Conservation (phyloP, 1,284 basidiomycete species). For the Veloboletus limbatus region DNA sequence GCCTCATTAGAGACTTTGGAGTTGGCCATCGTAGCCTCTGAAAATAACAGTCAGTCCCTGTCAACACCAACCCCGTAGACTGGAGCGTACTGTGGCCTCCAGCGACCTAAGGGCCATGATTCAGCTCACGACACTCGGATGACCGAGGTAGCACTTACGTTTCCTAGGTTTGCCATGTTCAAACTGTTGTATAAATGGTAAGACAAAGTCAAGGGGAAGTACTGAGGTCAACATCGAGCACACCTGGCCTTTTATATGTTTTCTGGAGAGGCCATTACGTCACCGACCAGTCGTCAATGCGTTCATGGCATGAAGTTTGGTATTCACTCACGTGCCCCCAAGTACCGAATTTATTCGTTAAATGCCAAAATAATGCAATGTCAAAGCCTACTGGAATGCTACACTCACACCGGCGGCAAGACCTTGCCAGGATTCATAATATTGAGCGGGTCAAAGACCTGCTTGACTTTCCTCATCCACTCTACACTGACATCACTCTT, state of each 20-base stretch:
- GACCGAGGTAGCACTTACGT: constrained; percentile 9
- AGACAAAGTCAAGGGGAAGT: too few species aligned
- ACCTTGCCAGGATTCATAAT: constrained; percentile 93
- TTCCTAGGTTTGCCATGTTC: constrained; percentile 20
- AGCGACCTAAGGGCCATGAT: constrained; percentile 8
- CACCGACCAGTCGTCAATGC: too few species aligned
- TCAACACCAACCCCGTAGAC: neutral
- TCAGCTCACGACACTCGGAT: neutral
- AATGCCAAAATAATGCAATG: neutral
- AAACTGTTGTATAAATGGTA: neutral
- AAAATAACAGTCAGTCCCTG: neutral
- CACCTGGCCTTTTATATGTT: constrained; percentile 10
- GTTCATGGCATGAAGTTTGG: too few species aligned
- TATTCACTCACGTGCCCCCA: too few species aligned
- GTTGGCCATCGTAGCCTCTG: constrained; percentile 43
- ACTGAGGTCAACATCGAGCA: neutral
- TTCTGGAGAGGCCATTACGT: constrained; percentile 12
- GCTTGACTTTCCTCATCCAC: constrained; percentile 89
- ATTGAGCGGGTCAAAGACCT: constrained; percentile 87
- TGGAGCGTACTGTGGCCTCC: constrained; percentile 14
- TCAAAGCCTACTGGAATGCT: too few species aligned
- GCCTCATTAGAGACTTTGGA: constrained; percentile 49
- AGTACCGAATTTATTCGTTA: too few species aligned
- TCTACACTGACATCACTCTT: constrained; percentile 80
- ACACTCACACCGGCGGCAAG: too few species aligned